Conservation (phyloP, 352 stramenopile genomes). For the Elongisporangium prolatum region DNA sequence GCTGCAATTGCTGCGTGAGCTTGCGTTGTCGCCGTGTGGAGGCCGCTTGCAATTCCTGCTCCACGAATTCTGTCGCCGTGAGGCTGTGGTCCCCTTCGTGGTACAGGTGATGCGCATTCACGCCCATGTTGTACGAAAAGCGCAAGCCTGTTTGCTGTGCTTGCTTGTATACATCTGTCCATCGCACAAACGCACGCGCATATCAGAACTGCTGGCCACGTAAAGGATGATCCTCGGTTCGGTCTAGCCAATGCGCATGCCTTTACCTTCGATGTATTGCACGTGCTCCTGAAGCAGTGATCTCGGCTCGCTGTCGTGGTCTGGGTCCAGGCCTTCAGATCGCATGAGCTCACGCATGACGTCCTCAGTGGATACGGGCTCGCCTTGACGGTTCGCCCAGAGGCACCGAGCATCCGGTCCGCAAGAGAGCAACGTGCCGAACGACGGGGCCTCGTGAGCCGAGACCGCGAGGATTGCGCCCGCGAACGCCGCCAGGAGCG, state of each 20-base stretch:
- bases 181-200: background rate
- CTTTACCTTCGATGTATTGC: slow-evolving; percentile 46
- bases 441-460: slow-evolving; percentile 14
- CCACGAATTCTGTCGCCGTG: slow-evolving; percentile 45
- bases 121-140: slow-evolving; percentile 62
- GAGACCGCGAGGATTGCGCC: slow-evolving; percentile 5
- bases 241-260: background rate
- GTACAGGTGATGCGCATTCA: slow-evolving; percentile 64
- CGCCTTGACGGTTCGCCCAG: slow-evolving; percentile 43
- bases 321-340: slow-evolving; percentile 26
- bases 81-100: slow-evolving; percentile 33
- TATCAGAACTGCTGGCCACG: background rate
- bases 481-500: slow-evolving; percentile 1
- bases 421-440: slow-evolving; percentile 59
- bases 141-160: slow-evolving; percentile 25
- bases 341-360: slow-evolving; percentile 65
- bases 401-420: slow-evolving; percentile 25
- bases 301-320: slow-evolving; percentile 26
- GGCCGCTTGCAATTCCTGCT: slow-evolving; percentile 43
- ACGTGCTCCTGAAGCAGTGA: slow-evolving; percentile 56
- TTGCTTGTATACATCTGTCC: slow-evolving; percentile 43
- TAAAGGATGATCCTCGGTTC: background rate
- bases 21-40: slow-evolving; percentile 21
- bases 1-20: slow-evolving; percentile 5
- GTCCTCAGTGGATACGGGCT: slow-evolving; percentile 22